phyloP scores from a whole-genome alignment of 768 basidiomycete species.

The Leccinum aurantiacum region DNA sequence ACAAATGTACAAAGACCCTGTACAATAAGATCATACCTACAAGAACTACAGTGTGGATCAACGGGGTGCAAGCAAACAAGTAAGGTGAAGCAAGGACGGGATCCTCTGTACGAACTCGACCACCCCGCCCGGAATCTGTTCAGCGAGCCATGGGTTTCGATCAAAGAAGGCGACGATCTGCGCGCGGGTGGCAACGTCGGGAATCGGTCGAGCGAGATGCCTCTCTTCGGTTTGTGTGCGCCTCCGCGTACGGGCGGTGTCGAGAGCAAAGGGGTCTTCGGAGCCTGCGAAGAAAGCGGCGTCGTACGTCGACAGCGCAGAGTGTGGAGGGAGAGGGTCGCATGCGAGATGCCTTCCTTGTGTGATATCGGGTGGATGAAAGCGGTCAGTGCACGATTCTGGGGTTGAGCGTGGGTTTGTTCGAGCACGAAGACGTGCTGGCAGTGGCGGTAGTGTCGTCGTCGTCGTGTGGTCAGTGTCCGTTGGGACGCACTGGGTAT shows the following conservation, averaged over 20 bases:
- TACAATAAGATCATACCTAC: too few species aligned
- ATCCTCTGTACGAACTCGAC: constrained; percentile 60
- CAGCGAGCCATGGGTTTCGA: constrained; percentile 52
- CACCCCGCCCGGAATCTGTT: constrained; percentile 64
- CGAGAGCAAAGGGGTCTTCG: constrained; percentile 47
- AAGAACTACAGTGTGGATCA: too few species aligned
- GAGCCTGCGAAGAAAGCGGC: constrained; percentile 69
- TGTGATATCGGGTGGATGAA: constrained; percentile 64
- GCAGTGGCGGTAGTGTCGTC: too few species aligned
- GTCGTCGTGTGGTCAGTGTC: too few species aligned
- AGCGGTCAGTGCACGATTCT: constrained; percentile 51
- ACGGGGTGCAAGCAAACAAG: too few species aligned
- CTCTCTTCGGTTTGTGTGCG: constrained; percentile 50
- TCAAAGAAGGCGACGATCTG: constrained; percentile 64
- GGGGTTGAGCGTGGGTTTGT: constrained; percentile 43
- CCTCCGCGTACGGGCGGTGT: constrained; percentile 32
- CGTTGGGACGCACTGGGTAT: too few species aligned
- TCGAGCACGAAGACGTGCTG: constrained; percentile 74
- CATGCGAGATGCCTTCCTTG: constrained; percentile 49
- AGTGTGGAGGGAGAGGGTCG: constrained; percentile 82
- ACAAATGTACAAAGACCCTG: too few species aligned
- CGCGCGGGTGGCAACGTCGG: constrained; percentile 53
- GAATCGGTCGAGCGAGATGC: constrained; percentile 53
- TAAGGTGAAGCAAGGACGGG: too few species aligned
- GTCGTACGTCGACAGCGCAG: constrained; percentile 62